Percentiles rank a stretch among this genome's conserved stretches.
Evolutionary conservation across 257 asterid species (phyloP).

Genomic region (Jacaranda mimosifolia): DNA sequence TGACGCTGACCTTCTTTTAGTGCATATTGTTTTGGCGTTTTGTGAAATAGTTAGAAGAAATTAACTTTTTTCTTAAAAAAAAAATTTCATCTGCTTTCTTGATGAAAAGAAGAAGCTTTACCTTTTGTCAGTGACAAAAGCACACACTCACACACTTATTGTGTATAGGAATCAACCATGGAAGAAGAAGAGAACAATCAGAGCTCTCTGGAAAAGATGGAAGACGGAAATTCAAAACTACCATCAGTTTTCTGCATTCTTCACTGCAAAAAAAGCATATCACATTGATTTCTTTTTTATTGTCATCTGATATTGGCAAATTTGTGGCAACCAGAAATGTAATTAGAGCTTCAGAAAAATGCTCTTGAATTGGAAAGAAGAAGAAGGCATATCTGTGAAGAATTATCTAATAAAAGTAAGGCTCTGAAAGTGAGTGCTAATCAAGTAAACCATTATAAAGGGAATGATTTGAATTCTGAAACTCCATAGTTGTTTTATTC

Average conservation of each 20-base stretch:
- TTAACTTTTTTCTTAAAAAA: too few relatives aligned
- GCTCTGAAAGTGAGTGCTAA: slow-evolving; percentile 50
- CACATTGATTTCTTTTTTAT: slow-evolving; percentile 13
- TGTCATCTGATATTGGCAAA: slow-evolving; percentile 37
- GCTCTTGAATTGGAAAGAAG: slow-evolving; percentile 77
- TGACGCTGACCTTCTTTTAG: too few relatives aligned
- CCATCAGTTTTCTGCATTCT: slow-evolving; percentile 54
- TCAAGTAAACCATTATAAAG: slow-evolving; percentile 53
- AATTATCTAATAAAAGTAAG: slow-evolving; percentile 53
- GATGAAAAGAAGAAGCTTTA: too few relatives aligned
- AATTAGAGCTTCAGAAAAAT: slow-evolving; percentile 65
- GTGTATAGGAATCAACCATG: too few relatives aligned
- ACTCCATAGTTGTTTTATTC: slow-evolving; percentile 24
- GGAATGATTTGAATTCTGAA: slow-evolving; percentile 27
- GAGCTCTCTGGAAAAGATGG: too few relatives aligned
- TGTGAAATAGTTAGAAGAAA: too few relatives aligned
- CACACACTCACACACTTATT: too few relatives aligned
- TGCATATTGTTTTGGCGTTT: too few relatives aligned
- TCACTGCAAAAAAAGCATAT: slow-evolving; percentile 3
- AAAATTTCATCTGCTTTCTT: too few relatives aligned
- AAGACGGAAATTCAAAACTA: too few relatives aligned
- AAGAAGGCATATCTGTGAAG: slow-evolving; percentile 58
- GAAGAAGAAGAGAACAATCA: too few relatives aligned
- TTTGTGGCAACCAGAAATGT: slow-evolving; percentile 54
- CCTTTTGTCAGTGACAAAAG: too few relatives aligned